Percentiles rank a stretch among this genome's conserved stretches.
phyloP scores from a whole-genome alignment of 208 protist species.

The Herpetomonas samuelpessoai region DNA sequence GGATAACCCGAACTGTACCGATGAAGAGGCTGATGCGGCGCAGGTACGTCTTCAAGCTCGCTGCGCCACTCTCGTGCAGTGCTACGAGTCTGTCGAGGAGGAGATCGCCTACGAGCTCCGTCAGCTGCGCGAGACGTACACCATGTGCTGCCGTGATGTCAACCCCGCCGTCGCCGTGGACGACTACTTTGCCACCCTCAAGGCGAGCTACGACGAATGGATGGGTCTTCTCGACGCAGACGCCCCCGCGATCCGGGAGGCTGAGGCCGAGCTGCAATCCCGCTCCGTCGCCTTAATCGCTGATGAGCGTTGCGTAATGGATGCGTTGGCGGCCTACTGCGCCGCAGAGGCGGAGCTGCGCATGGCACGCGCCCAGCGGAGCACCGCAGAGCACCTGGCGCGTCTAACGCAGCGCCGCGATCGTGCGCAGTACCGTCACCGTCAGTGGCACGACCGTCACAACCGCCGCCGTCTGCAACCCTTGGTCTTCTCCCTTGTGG shows the following conservation, averaged over 20 bases:
- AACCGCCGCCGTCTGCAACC: constrained; percentile 26
- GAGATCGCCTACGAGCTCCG: constrained; percentile 27
- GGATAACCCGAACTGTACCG: constrained; percentile 19
- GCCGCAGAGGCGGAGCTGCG: constrained; percentile 41
- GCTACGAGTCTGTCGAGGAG: constrained; percentile 33
- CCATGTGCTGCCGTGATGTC: constrained; percentile 60
- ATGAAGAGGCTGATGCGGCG: constrained; percentile 17
- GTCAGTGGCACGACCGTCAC: constrained; percentile 40
- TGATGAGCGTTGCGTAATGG: constrained; percentile 49
- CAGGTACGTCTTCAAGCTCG: constrained; percentile 33
- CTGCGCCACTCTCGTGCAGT: constrained; percentile 21
- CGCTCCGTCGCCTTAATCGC: constrained; percentile 43
- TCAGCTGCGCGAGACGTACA: constrained; percentile 39
- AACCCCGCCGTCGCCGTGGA: constrained; percentile 55
- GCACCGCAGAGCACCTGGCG: constrained; percentile 15
- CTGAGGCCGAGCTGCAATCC: constrained; percentile 39
- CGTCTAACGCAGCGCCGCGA: constrained; percentile 23
- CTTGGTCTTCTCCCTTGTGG: constrained; percentile 8
- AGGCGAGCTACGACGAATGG: constrained; percentile 43
- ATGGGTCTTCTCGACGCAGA: constrained; percentile 21
- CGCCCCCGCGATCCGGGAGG: constrained; percentile 17
- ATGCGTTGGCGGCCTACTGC: constrained; percentile 41
- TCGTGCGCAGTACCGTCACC: constrained; percentile 38
- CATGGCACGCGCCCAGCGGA: constrained; percentile 22
- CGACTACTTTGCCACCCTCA: constrained; percentile 44